Evolutionary conservation across 305 asterid species (phyloP).

Genomic region (Fraxinus greggii): DNA sequence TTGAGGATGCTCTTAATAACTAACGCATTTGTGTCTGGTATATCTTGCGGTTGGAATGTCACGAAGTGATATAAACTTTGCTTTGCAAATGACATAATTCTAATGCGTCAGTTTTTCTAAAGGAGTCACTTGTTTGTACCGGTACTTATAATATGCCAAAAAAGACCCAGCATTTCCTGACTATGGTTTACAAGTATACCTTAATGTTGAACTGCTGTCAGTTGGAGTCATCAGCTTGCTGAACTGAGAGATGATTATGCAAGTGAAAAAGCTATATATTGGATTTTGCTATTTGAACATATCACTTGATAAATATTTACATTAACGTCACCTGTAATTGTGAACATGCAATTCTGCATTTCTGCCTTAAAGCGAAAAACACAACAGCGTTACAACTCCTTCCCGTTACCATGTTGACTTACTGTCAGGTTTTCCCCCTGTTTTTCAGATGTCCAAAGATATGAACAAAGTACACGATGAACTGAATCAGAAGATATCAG

Average conservation of each 20-base stretch:
- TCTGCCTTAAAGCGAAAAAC: conserved; percentile 2
- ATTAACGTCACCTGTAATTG: neutral
- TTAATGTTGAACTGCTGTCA: conserved; percentile 13
- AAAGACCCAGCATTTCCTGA: neutral
- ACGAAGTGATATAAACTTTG: neutral
- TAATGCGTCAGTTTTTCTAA: neutral
- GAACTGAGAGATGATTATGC: neutral
- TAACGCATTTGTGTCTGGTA: neutral
- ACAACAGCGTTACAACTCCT: conserved; percentile 1
- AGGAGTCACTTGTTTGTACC: neutral
- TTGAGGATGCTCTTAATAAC: conserved; percentile 7
- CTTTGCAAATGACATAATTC: conserved; percentile 1
- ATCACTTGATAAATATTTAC: neutral
- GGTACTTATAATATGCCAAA: neutral
- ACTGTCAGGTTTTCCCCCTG: conserved; percentile 12
- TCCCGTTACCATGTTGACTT: neutral
- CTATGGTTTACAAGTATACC: neutral
- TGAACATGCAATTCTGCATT: neutral
- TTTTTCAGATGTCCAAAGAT: conserved; percentile 57
- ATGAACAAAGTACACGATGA: conserved; percentile 53
- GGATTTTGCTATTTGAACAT: neutral
- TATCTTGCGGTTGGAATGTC: conserved; percentile 4
- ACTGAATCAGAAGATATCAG: conserved; percentile 63
- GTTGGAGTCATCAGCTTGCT: conserved; percentile 4
- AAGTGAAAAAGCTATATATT: neutral